Evolutionary conservation across 345 rosid genomes (phyloP), one percentile per base, ranked within the genome.

Genomic region (Adansonia digitata): DNA sequence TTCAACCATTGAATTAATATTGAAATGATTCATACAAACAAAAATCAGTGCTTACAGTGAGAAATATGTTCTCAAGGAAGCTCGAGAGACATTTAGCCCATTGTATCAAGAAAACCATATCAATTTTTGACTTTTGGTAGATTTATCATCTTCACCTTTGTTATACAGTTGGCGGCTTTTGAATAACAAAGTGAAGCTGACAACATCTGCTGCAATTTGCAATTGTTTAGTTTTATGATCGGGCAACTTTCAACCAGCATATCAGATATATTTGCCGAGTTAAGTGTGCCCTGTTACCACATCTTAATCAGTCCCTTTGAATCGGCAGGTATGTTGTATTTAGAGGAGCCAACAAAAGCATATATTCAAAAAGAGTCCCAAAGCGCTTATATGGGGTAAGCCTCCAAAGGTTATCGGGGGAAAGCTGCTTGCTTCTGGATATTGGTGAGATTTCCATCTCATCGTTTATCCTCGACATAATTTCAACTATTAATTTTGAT

Each of bases 311-410:
- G 39, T 1, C 43, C 18, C 48, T 49, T 69, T 34, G 18, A 71
- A 53, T 52, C 71, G 39, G 73, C 89, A 95, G 98, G 35, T 93
- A 91, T 77, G 79, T 84, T 85, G 97, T 91, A 62, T 93, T 95
- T 74, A 80, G 94, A 86, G 98, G 97, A 79, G 93, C 97, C 72
- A 93, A 90, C 97, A 95, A 84, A 95, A 95, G 72, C 99, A 91
- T 77, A 80, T 77, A 10, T 95, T 95, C 83, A 95, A 93, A 79
- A 90, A 89, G 89, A 85, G 91, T 76, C 94, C 97, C 34, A 87
- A 91, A 76, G 87, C 87, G 69, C 91, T 42, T 56, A 90, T 89
- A 65, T 91, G 99, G 99, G 97, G 97, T 24, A 85, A 77, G 77
- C 93, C 93, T 76, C 96, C 99, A 31, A 88, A 84, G 78, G 92